These are phyloP conservation scores for Hypoxylon crocopeplum DNA, from an alignment of 495 filamentous ascomycete genomes.

Conservation along the genomic window DNA sequence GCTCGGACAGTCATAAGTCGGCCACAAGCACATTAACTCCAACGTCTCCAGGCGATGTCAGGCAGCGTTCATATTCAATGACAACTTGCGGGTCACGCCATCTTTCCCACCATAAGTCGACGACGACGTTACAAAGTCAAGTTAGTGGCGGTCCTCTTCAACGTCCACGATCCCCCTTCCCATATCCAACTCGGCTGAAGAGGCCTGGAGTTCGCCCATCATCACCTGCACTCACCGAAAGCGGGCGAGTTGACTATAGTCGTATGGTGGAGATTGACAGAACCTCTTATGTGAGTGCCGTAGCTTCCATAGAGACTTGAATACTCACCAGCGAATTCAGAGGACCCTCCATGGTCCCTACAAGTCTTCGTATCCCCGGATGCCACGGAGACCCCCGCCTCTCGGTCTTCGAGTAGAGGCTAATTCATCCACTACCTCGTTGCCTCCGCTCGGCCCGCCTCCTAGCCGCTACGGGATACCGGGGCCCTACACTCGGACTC, in stretches of 20 bases:
- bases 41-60: conserved; percentile 45
- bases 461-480: conserved; percentile 30
- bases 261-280: conserved; percentile 59
- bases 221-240: conserved; percentile 66
- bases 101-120: conserved; percentile 60
- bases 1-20: conserved; percentile 52
- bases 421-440: conserved; percentile 46
- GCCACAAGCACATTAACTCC: conserved; percentile 45
- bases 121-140: conserved; percentile 55
- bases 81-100: conserved; percentile 60
- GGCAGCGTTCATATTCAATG: conserved; percentile 64
- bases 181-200: conserved; percentile 68
- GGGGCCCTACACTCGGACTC: conserved; percentile 27
- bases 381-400: conserved; percentile 43
- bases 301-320: neutral
- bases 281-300: conserved; percentile 48
- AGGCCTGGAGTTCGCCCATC: conserved; percentile 68
- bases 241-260: conserved; percentile 54
- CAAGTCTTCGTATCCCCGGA: conserved; percentile 47
- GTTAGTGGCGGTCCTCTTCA: conserved; percentile 45
- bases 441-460: conserved; percentile 38
- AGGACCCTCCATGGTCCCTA: conserved; percentile 51
- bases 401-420: conserved; percentile 42
- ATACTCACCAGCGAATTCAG: conserved; percentile 37
- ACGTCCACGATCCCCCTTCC: conserved; percentile 67